Evolutionary conservation across 1,284 basidiomycete species (phyloP).

Genomic region (Naganishia liquefaciens): DNA sequence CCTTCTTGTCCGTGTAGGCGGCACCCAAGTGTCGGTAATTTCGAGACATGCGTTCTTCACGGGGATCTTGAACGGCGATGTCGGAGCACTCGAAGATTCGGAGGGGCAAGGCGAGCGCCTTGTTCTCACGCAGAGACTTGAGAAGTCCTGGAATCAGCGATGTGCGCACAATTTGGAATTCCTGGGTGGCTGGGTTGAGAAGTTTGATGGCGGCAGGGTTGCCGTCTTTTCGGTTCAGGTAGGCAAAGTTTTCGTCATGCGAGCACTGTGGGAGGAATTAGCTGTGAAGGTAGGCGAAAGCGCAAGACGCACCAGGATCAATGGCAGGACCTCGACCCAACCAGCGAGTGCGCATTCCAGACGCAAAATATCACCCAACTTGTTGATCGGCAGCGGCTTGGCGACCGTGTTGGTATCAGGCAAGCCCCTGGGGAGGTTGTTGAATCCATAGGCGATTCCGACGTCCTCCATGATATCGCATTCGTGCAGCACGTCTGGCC

Average conservation of each 20-base stretch:
- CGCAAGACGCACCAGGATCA: slow-evolving; percentile 71
- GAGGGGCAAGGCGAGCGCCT: slow-evolving; percentile 87
- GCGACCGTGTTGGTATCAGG: slow-evolving; percentile 94
- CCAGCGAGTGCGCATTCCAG: slow-evolving; percentile 90
- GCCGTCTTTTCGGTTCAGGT: slow-evolving; percentile 78
- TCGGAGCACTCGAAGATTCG: slow-evolving; percentile 93
- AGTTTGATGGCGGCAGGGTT: slow-evolving; percentile 79
- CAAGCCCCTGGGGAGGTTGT: slow-evolving; percentile 89
- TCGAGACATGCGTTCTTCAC: slow-evolving; percentile 76
- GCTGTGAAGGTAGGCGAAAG: not conserved
- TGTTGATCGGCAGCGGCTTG: slow-evolving; percentile 86
- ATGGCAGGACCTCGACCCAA: slow-evolving; percentile 91
- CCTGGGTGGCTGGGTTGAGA: slow-evolving; percentile 94
- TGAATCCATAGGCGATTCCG: slow-evolving; percentile 97
- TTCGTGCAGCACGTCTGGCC: slow-evolving; percentile 96
- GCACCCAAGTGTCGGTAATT: slow-evolving; percentile 87
- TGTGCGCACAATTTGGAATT: slow-evolving; percentile 97
- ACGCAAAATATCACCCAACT: slow-evolving; percentile 83
- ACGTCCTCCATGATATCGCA: slow-evolving; percentile 98
- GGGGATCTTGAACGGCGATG: slow-evolving; percentile 81
- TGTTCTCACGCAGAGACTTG: slow-evolving; percentile 96
- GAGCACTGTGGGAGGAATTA: slow-evolving; percentile 69
- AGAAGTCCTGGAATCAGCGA: slow-evolving; percentile 91
- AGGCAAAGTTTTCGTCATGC: slow-evolving; percentile 96
- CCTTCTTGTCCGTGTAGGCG: slow-evolving; percentile 93